phyloP scores from a whole-genome alignment of 345 rosid species.

The Eucalyptus erythrocorys region DNA sequence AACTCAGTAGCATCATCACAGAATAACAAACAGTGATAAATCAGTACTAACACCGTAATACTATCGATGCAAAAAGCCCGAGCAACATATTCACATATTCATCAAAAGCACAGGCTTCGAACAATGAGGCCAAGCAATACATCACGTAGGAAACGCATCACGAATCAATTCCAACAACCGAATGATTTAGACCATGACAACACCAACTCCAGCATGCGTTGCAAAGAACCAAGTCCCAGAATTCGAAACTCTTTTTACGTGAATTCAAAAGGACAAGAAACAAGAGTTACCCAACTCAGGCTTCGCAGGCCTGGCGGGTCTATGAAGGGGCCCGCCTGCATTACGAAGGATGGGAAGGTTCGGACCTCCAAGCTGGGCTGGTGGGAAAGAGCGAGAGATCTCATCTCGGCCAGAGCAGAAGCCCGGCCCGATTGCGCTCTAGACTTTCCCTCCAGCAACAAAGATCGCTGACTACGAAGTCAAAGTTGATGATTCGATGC shows the following conservation, averaged over 20 bases:
- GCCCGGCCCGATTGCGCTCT: conserved; percentile 16
- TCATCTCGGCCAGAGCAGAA: conserved; percentile 70
- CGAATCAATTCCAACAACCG: background rate
- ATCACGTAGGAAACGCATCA: background rate
- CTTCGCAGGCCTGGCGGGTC: conserved; percentile 58
- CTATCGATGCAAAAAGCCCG: background rate
- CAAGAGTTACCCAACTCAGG: conserved; percentile 39
- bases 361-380: conserved; percentile 60
- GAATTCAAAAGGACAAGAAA: background rate
- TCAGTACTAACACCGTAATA: no score
- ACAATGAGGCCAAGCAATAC: background rate
- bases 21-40: no score
- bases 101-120: no score
- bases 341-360: conserved; percentile 66
- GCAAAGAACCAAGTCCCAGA: background rate
- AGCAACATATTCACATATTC: no score
- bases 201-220: background rate
- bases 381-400: conserved; percentile 68
- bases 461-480: no score
- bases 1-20: no score
- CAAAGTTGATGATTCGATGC: no score
- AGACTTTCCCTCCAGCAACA: no score
- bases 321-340: conserved; percentile 50
- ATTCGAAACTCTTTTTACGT: background rate
- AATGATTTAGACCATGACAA: background rate